Evolutionary conservation across 1,284 basidiomycete species (phyloP).

Genomic region (Melampsora larici-populina): DNA sequence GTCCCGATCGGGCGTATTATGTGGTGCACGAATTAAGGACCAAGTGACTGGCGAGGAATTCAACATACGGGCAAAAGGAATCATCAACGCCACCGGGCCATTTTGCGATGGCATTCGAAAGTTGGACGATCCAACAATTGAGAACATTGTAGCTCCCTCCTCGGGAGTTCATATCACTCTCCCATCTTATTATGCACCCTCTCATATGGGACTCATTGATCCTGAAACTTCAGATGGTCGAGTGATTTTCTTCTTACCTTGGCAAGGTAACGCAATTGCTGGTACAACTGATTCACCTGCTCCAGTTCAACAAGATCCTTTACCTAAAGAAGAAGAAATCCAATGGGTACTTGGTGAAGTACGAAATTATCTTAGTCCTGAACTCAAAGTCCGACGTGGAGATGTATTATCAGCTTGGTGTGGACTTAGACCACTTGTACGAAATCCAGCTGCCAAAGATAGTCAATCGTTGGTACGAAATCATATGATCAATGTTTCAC

Average conservation of each 20-base stretch:
- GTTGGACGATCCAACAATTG: constrained; percentile 76
- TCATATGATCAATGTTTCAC: constrained; percentile 84
- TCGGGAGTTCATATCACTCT: constrained; percentile 94
- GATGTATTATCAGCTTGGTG: constrained; percentile 96
- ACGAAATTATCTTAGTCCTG: constrained; percentile 77
- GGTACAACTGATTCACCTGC: constrained; percentile 91
- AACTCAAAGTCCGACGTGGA: constrained; percentile 89
- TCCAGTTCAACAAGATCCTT: constrained; percentile 71
- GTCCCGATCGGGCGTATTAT: constrained; percentile 63
- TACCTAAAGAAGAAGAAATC: constrained; percentile 87
- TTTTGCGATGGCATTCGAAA: constrained; percentile 83
- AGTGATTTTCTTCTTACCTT: constrained; percentile 97
- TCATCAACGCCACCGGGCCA: constrained; percentile 95
- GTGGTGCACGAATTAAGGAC: constrained; percentile 75
- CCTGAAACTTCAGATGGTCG: constrained; percentile 92
- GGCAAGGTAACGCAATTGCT: constrained; percentile 96
- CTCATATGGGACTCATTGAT: constrained; percentile 91
- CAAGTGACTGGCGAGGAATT: constrained; percentile 78
- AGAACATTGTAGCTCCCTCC: constrained; percentile 85
- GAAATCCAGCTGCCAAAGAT: constrained; percentile 73
- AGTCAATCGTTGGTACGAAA: constrained; percentile 88
- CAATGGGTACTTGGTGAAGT: constrained; percentile 95
- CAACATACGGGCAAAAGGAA: constrained; percentile 78
- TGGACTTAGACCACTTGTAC: constrained; percentile 82
- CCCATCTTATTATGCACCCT: constrained; percentile 93